Evolutionary conservation across 805 yeast species (phyloP).

Genomic region (Candida nemodendra): DNA sequence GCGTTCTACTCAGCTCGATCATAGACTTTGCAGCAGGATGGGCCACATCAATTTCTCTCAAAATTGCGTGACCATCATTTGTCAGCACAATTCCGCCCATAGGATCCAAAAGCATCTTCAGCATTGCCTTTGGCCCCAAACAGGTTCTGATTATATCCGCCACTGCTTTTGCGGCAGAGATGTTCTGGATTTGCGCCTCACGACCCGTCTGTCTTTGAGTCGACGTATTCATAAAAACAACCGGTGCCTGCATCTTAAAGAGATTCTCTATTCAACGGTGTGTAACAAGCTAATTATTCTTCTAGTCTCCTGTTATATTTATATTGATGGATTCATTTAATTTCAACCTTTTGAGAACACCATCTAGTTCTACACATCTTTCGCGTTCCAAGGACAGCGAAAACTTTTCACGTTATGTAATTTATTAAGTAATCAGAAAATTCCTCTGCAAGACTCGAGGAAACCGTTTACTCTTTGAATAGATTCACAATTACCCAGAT

Average conservation of each 20-base stretch:
- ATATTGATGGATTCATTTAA: no score
- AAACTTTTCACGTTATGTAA: no score
- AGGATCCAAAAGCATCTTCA: slow-evolving; percentile 96
- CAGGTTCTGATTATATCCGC: slow-evolving; percentile 97
- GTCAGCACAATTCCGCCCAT: slow-evolving; percentile 95
- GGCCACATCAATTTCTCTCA: slow-evolving; percentile 94
- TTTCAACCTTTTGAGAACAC: no score
- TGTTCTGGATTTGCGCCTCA: slow-evolving; percentile 94
- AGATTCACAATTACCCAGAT: no score
- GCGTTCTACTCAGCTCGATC: slow-evolving; percentile 95
- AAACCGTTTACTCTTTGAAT: no score
- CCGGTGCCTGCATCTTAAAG: slow-evolving; percentile 77
- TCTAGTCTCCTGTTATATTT: no score
- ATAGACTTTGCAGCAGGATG: slow-evolving; percentile 99
- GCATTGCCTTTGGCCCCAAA: slow-evolving; percentile 98
- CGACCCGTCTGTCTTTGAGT: slow-evolving; percentile 95
- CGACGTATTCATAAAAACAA: slow-evolving; percentile 79
- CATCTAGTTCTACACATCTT: no score
- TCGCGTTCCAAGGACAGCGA: no score
- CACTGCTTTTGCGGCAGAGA: slow-evolving; percentile 99
- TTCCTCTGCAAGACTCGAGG: no score
- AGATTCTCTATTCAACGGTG: background rate
- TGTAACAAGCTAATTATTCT: background rate
- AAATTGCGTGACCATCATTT: slow-evolving; percentile 97
- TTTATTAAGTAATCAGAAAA: no score